A percentile compares a stretch with the other conserved stretches of the same genome.
Evolutionary conservation across 306 rosid species (phyloP).

Genomic region (Pyrus bretschneideri): DNA sequence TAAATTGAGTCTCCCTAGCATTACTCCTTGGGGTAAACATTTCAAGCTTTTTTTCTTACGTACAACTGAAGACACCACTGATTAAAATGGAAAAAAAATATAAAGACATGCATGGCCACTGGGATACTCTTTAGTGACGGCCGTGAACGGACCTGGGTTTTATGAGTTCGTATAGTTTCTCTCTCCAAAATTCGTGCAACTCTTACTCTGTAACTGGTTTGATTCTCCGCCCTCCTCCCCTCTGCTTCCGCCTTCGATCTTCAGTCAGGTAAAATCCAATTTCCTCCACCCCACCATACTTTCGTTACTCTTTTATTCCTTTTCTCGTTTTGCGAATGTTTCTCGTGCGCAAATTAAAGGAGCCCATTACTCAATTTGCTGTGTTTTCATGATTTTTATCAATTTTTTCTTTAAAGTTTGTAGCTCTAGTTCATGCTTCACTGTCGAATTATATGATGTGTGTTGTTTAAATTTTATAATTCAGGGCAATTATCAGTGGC

Average conservation of each 20-base stretch:
- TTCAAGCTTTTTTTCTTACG: too few relatives aligned
- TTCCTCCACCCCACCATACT: not conserved
- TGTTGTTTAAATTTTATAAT: not conserved
- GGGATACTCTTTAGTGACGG: not conserved
- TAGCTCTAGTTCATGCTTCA: not conserved
- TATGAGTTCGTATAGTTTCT: not conserved
- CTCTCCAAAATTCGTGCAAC: not conserved
- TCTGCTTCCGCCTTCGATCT: not conserved
- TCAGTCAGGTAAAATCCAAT: not conserved
- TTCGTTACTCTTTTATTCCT: not conserved
- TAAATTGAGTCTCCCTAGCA: too few relatives aligned
- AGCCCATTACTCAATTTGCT: not conserved
- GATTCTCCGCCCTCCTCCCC: not conserved
- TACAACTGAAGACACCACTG: too few relatives aligned
- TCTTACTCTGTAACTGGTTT: not conserved
- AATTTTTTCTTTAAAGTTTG: not conserved
- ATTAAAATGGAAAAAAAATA: too few relatives aligned
- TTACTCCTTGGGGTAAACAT: too few relatives aligned
- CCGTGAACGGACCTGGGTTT: too few relatives aligned
- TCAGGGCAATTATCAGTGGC: not conserved
- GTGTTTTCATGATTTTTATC: not conserved
- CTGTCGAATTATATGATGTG: not conserved
- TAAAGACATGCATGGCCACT: not conserved
- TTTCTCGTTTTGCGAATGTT: not conserved
- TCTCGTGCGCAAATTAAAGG: not conserved